Evolutionary conservation across 2,329 filamentous ascomycete genomes (phyloP), one percentile per base, ranked within the genome.

Genomic region (Fusarium veterinarium): DNA sequence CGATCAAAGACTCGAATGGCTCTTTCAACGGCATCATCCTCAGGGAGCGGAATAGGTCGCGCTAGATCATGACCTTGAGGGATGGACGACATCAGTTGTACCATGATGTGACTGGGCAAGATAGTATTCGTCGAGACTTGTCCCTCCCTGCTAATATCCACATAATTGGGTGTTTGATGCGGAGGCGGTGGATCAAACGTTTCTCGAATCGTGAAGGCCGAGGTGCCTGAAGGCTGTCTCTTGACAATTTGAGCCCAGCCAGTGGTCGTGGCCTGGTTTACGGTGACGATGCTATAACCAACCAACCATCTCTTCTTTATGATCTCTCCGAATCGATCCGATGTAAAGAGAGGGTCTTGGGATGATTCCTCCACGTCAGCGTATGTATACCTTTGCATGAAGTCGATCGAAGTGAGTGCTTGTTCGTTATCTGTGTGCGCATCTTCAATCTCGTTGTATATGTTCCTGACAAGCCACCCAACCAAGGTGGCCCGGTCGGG

Each of bases 391-490:
- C 95, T 89, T 79, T 96, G 94, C 92, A 98, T 95, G 81, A 98
- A 94, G 80, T 99, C 96, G 60, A 98, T 91, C 13, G 96, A 96
- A 38, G 97, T 95, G 74, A 97, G 89, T 9, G 95, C 95, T 81
- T 98, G 95, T 80, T 99, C 95, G 79, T 98, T 95, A 38, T 95
- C 89, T 52, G 88, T 90, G 61, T 94, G 91, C 44, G 89, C 79
- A 20, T 94, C 94, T 65, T 92, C 89, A 30, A 89, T 88, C 77
- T 97, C 94, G 13, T 89, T 92, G 75, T 95, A 95, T 14, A 99
- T 87, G 72, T 94, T 94, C 77, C 92, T 94, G 16, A 93, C 92
- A 72, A 99, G 97, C 93, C 94, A 97, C 33, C 91, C 91, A 57
- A 98, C 95, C 73, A 97, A 92, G 69, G 90, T 93, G 38, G 92